Percentiles rank a stretch among this genome's conserved stretches.
Evolutionary conservation across 2,329 filamentous ascomycete genomes (phyloP).

Genomic region (Arthrocladium fulminans): DNA sequence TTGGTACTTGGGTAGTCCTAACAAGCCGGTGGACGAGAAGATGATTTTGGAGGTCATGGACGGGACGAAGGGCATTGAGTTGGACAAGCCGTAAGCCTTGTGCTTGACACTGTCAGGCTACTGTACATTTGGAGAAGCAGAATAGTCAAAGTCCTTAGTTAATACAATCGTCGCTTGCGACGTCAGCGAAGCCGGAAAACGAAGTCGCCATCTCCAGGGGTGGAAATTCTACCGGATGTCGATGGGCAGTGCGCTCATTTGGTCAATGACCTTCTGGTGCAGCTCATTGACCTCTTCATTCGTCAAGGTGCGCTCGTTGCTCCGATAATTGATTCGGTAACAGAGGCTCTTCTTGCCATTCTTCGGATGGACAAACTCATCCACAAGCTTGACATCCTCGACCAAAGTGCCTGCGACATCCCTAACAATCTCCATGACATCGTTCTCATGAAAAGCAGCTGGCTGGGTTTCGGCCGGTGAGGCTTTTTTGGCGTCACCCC

Average conservation of each 20-base stretch:
- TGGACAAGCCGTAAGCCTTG: not conserved
- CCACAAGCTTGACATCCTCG: constrained; percentile 76
- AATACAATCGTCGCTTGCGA: too few relatives aligned
- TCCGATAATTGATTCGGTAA: constrained; percentile 90
- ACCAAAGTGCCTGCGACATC: constrained; percentile 72
- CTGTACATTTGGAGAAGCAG: not conserved
- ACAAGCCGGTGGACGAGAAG: not conserved
- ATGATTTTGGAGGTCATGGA: not conserved
- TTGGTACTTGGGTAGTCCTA: constrained; percentile 12
- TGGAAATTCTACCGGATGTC: constrained; percentile 55
- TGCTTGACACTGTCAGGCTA: not conserved
- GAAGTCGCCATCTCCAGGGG: too few relatives aligned
- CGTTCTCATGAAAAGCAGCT: constrained; percentile 73
- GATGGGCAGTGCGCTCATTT: constrained; percentile 64
- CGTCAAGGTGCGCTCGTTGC: constrained; percentile 80
- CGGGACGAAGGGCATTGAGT: not conserved
- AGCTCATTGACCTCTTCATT: constrained; percentile 69
- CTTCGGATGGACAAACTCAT: constrained; percentile 83
- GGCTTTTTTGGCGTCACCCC: constrained; percentile 30
- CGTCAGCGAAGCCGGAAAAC: too few relatives aligned
- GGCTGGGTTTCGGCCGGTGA: constrained; percentile 31
- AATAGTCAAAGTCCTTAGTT: too few relatives aligned
- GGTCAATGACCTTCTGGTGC: constrained; percentile 58
- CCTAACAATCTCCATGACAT: constrained; percentile 91
- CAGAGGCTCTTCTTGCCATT: constrained; percentile 75